These are phyloP conservation scores for Boletus rex-veris DNA, from an alignment of 768 basidiomycete genomes.

Conservation along the genomic window DNA sequence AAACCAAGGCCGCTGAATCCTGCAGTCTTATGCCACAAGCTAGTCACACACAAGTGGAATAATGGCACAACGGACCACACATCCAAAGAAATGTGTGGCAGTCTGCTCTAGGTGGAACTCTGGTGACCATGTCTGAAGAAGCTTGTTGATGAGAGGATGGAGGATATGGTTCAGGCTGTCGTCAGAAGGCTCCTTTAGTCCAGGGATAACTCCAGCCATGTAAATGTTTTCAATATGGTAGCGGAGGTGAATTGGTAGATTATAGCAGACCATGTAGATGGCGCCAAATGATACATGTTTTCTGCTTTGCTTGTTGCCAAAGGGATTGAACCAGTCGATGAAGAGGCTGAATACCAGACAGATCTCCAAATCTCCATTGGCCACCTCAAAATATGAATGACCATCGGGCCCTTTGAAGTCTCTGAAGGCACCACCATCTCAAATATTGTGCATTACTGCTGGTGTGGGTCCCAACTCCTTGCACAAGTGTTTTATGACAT, in stretches of 20 bases:
- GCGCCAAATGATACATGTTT: not conserved
- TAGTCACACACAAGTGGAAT: not conserved
- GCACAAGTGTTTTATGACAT: too few species aligned
- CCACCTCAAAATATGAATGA: too few species aligned
- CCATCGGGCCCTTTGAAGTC: too few species aligned
- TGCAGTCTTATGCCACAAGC: not conserved
- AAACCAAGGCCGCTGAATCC: not conserved
- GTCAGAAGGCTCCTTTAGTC: not conserved
- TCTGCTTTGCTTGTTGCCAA: not conserved
- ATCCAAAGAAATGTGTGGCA: not conserved
- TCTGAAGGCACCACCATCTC: too few species aligned
- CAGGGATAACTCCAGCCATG: not conserved
- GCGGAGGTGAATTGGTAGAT: not conserved
- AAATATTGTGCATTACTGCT: too few species aligned
- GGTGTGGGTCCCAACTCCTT: too few species aligned
- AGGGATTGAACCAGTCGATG: not conserved
- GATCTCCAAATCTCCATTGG: not conserved
- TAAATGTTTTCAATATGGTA: not conserved
- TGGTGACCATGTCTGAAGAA: not conserved
- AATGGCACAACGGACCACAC: not conserved
- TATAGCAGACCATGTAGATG: not conserved
- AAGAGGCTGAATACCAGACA: not conserved
- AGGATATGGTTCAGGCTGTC: not conserved
- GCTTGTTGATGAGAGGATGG: not conserved
- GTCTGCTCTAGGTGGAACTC: not conserved